phyloP scores from a whole-genome alignment of 352 stramenopile genomes.

The Poterioochromonas sp. region DNA sequence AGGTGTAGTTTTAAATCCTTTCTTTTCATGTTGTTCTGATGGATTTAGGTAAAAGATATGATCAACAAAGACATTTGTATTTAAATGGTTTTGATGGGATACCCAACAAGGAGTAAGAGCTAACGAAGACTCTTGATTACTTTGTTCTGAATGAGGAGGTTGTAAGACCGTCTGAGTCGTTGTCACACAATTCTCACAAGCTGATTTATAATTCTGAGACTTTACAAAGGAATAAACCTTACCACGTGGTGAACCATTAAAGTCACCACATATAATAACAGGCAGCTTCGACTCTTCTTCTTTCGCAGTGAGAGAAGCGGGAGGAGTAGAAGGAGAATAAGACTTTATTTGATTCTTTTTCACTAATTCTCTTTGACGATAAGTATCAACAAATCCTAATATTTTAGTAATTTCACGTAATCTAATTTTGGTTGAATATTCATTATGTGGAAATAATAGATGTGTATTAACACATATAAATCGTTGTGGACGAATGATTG shows the following conservation, averaged over 20 bases:
- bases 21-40: neutral
- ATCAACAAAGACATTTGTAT: conserved; percentile 18
- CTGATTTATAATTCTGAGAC: conserved; percentile 23
- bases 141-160: no score
- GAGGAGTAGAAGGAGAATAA: neutral
- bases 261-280: conserved; percentile 26
- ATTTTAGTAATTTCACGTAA: conserved; percentile 29
- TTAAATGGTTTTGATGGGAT: conserved; percentile 4
- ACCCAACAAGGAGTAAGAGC: no score
- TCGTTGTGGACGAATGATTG: neutral
- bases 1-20: neutral
- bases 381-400: conserved; percentile 28
- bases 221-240: conserved; percentile 14
- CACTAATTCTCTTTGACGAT: conserved; percentile 21
- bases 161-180: no score
- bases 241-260: conserved; percentile 27
- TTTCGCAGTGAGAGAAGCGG: neutral
- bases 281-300: conserved; percentile 16
- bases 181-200: conserved; percentile 24
- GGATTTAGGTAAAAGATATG: conserved; percentile 33
- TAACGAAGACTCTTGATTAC: no score
- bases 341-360: neutral
- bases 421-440: conserved; percentile 2
- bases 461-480: conserved; percentile 26
- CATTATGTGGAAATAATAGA: conserved; percentile 32